Base-by-base conservation (phyloP, 2,329 filamentous ascomycete genomes). In the Penicillium olsonii region DNA sequence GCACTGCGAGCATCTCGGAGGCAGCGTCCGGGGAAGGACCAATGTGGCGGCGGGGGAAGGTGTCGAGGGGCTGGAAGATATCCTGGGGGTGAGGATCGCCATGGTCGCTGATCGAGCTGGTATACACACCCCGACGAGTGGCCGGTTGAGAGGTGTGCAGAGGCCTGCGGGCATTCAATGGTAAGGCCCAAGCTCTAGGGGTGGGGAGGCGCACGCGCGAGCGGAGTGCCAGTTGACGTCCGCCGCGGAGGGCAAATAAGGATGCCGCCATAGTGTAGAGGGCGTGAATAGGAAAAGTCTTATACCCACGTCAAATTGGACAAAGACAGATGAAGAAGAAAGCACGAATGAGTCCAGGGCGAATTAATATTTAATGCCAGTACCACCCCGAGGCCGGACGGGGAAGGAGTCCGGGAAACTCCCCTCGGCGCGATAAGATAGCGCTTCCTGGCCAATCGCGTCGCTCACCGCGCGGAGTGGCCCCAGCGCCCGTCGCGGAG, bases 31-130 rank as follows among this genome's bases (percentile, higher is more conserved):
- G 79, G 43, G 87, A 85, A 3, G 91, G 91, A 1, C 92, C 92
- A 73, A 96, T 95, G 73, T 96, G 92, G 41, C 92, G 84, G 50
- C 87, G 81, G 47, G 87, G 79, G 65, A 96, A 95, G 34, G 83
- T 77, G 65, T 80, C 77, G 37, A 79, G 68, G 39, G 77, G 76
- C 31, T 73, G 72, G 55, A 76, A 74, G 37, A 72, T 55, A 47
- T 75, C 69, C 38, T 63, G 61, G 17, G 69, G 69, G 40, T 69
- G 65, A 14, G 68, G 65, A 18, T 65, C 66, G 20, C 69, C 92
- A 72, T 97, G 92, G 60, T 95, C 91, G 6, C 90, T 94, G 5
- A 92, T 87, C 0, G 92, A 96, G 69, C 88, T 96, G 67, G 88
- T 91, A 70, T 96, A 90, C 17, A 99, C 92, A 27, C 61, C 57